Base-by-base conservation (phyloP, 2,329 filamentous ascomycete species). In the Cytospora piceae region DNA sequence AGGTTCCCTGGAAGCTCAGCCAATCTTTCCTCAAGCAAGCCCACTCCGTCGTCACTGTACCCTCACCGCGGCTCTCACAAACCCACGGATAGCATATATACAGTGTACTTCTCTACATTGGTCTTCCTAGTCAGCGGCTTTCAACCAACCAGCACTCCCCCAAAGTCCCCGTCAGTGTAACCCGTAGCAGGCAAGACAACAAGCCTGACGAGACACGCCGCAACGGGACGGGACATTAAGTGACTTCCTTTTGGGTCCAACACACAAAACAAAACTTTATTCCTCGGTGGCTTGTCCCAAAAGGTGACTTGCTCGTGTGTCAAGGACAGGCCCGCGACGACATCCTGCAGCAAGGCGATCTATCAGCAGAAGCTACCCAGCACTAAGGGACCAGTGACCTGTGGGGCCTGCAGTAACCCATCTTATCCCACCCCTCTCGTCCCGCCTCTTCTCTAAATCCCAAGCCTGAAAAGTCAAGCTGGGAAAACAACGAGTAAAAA, bases 351-450 rank as follows among this genome's bases (percentile, higher is more conserved):
- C 70, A 75, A 72, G 71, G 71, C 72, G 70, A 74, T 74, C 74
- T 71, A 69, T 71, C 71, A 71, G 68, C 69, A 68, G 63, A 31
- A 58, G 63, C 62, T 68, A 68, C 66, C 66, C 63, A 69, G 69
- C 72, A 70, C 72, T 72, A 73, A 67, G 70, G 69, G 52, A 59
- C 72, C 71, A 72, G 65, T 70, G 69, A 63, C 62, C 71, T 65
- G 71, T 71, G 73, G 74, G 77, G 73, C 74, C 74, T 74, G 74
- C 75, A 77, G 73, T 74, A 74, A 72, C 74, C 73, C 77, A 75
- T 76, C 76, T 54, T 37, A 56, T 62, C 66, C 58, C 74, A 72
- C 72, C 72, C 68, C 71, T 70, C 63, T 69, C 69, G 59, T 67
- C 67, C 68, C 69, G 66, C 70, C 67, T 72, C 68, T 37, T 37